Percentiles rank a stretch among this genome's conserved stretches.
phyloP scores from a whole-genome alignment of 306 rosid species.

The Leucaena leucocephala region DNA sequence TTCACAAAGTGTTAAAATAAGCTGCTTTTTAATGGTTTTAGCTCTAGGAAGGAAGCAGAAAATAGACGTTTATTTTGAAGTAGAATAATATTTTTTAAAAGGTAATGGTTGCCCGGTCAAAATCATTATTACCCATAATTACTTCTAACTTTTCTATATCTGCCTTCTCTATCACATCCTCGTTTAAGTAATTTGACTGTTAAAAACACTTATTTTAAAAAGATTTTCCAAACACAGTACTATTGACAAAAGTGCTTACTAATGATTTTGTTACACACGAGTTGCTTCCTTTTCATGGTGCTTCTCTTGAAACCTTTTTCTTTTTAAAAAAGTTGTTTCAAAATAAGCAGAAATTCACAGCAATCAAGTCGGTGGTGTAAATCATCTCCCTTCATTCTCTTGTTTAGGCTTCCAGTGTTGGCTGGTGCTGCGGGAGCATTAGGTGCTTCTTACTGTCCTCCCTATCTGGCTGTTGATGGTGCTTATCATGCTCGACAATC shows the following conservation, averaged over 20 bases:
- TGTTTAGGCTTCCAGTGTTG: slow-evolving; percentile 85
- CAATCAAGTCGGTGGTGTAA: background rate
- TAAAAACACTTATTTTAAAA: background rate
- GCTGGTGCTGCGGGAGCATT: slow-evolving; percentile 96
- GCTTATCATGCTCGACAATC: slow-evolving; percentile 73
- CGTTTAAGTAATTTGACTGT: background rate
- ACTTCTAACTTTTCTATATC: background rate
- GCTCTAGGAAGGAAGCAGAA: background rate
- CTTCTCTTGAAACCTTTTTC: background rate
- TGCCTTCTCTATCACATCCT: background rate
- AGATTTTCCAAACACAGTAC: background rate
- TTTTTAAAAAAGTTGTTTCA: background rate
- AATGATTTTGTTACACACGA: background rate
- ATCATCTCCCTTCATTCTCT: slow-evolving; percentile 3
- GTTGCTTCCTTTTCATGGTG: background rate
- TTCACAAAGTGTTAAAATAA: too few species aligned
- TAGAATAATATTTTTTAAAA: too few species aligned
- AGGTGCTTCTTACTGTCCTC: slow-evolving; percentile 81
- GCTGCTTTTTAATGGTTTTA: background rate
- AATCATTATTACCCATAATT: background rate
- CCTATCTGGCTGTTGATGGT: slow-evolving; percentile 85
- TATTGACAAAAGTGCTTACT: background rate
- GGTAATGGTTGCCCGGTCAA: background rate
- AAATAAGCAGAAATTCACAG: background rate
- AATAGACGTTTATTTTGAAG: background rate